Conservation (phyloP, 2,329 filamentous ascomycete species). For the Apiospora arundinis region DNA sequence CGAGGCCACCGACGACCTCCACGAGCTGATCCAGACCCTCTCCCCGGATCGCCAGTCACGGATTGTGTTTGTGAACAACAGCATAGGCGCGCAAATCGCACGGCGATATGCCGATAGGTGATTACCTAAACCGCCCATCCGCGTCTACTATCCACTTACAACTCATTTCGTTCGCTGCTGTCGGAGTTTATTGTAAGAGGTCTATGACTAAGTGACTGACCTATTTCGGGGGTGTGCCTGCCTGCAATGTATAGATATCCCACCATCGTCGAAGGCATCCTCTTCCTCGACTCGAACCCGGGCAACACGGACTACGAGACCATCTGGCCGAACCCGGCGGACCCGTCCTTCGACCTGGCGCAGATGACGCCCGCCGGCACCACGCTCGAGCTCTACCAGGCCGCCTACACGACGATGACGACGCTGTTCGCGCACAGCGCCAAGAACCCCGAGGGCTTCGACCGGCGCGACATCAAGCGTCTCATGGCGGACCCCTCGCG, state of each 20-base stretch:
- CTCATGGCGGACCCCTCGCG: conserved; percentile 51
- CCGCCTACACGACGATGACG: conserved; percentile 42
- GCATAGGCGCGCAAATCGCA: conserved; percentile 58
- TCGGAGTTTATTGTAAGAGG: too few relatives aligned
- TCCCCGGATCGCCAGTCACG: conserved; percentile 27
- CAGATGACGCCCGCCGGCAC: conserved; percentile 47
- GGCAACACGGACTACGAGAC: conserved; percentile 62
- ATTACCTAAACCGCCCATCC: too few relatives aligned
- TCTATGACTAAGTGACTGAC: too few relatives aligned
- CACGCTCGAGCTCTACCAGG: conserved; percentile 40
- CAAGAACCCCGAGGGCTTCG: conserved; percentile 56
- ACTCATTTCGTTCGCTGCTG: too few relatives aligned
- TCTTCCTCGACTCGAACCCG: conserved; percentile 64
- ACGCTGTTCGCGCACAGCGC: conserved; percentile 55
- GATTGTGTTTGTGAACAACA: conserved; percentile 55
- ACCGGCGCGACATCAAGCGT: conserved; percentile 48
- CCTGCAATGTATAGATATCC: conserved; percentile 43
- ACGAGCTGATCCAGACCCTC: conserved; percentile 40
- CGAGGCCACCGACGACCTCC: conserved; percentile 51
- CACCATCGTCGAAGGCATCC: conserved; percentile 49
- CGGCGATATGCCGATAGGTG: conserved; percentile 45
- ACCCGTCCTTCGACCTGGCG: conserved; percentile 48
- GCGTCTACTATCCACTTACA: too few relatives aligned
- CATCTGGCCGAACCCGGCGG: conserved; percentile 61
- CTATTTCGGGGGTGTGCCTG: background rate